Percentiles rank a stretch among this genome's conserved stretches.
These are phyloP conservation scores for Sporothrix luriei DNA, from an alignment of 2,329 filamentous ascomycete genomes.

Conservation along the genomic window DNA sequence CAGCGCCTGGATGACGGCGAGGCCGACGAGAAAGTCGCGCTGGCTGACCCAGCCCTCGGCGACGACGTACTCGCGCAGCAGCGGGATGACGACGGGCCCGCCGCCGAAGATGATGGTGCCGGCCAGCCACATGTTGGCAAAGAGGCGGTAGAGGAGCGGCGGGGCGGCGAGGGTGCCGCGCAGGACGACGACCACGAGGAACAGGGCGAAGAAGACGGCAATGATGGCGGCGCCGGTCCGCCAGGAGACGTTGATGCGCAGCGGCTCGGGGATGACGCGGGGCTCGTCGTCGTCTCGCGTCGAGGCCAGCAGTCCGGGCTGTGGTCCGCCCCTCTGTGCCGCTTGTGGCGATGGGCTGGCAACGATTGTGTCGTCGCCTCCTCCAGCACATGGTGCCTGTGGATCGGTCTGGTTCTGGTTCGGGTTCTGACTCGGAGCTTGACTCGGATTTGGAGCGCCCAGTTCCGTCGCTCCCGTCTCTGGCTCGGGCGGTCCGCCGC, in stretches of 20 bases:
- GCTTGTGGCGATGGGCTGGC: background rate
- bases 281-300: background rate
- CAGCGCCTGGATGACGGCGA: constrained; percentile 71
- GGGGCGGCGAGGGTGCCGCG: background rate
- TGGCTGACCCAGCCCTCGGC: constrained; percentile 69
- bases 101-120: constrained; percentile 53
- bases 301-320: background rate
- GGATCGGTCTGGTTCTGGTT: constrained; percentile 52
- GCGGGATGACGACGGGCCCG: constrained; percentile 66
- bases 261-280: background rate
- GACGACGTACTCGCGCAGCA: constrained; percentile 65
- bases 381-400: background rate
- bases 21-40: constrained; percentile 71
- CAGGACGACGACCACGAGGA: background rate
- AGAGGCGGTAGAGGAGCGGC: background rate
- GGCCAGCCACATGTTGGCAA: background rate
- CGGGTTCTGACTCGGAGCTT: constrained; percentile 45
- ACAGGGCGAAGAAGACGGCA: background rate
- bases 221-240: background rate
- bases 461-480: background rate
- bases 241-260: background rate
- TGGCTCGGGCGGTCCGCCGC: background rate
- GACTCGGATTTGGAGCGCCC: background rate
- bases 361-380: background rate
- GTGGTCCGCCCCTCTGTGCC: background rate